These are phyloP conservation scores for Tephrocybe sp. DNA, from an alignment of 768 basidiomycete genomes.

Conservation along the genomic window DNA sequence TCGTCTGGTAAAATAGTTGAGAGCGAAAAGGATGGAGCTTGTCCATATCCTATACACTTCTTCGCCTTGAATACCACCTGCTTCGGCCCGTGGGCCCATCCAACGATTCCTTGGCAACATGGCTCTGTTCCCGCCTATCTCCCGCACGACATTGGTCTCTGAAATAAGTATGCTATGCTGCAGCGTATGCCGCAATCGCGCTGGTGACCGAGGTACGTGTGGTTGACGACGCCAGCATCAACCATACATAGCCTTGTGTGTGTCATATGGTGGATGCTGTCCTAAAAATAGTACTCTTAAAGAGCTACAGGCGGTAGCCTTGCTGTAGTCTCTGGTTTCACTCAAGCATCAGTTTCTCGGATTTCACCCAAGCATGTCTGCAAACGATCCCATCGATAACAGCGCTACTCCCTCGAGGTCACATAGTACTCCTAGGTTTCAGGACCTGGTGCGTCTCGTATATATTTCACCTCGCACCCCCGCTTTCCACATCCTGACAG, in stretches of 20 bases:
- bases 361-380: conserved; percentile 8
- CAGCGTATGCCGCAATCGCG: too few species aligned
- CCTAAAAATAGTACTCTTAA: conserved; percentile 10
- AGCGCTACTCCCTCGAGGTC: conserved; percentile 15
- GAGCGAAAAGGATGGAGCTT: background rate
- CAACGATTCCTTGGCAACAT: too few species aligned
- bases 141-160: too few species aligned
- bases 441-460: conserved; percentile 19
- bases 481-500: background rate
- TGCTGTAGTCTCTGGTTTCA: background rate
- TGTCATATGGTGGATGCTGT: too few species aligned
- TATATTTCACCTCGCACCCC: background rate
- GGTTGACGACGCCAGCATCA: background rate
- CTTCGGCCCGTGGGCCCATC: too few species aligned
- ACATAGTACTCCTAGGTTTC: conserved; percentile 15
- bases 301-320: too few species aligned
- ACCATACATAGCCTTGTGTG: background rate
- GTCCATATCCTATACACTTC: too few species aligned
- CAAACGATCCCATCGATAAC: conserved; percentile 6
- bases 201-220: too few species aligned
- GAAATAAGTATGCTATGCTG: too few species aligned
- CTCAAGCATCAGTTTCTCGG: background rate
- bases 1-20: background rate
- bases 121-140: too few species aligned
- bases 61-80: background rate